Evolutionary conservation across 75 land plant genomes (phyloP), one percentile per base, ranked within the genome.

Genomic region (Pinus albicaulis): DNA sequence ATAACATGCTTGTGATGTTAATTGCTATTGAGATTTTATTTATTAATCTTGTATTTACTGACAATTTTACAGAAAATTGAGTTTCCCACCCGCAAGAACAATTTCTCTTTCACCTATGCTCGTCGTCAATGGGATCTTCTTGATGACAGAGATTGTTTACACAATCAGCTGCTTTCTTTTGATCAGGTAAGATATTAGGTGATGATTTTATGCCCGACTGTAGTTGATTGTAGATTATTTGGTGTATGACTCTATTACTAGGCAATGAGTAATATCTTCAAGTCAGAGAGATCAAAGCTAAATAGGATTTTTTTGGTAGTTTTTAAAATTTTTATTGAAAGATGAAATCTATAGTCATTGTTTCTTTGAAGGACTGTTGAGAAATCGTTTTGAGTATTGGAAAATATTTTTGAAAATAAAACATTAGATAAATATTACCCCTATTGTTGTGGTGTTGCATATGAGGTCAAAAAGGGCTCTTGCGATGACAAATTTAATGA

Each of bases 21-120:
- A 26, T 68, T 58, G 20, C 31, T 61, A n/a, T 15, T 28, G 52
- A 41, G 38, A 26, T 76, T 57, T 24, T 22, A n/a, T 82, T 17
- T 56, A 52, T 31, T 28, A 57, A 38, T 78, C 15, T 34, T 38
- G 8, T 59, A 44, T 48, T 65, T 88, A 11, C 24, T 6, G 14
- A 0, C 55, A 41, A 56, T 79, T 78, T 78, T 17, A 53, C 77
- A 96, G 99, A 83, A 92, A 73, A 85, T 98, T 58, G 99, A 98
- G 81, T 91, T 98, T 74, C 99, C 99, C 78, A 89, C 86, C 82
- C 63, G 82, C 22, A 88, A 89, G 80, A 98, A 98, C 86, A 77
- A 89, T 31, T 82, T 76, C 79, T 92, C 99, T 28, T 89, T 83
- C 77, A 66, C 82, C 25, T 84, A 83, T 76, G 99, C 99, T 41